phyloP scores from a whole-genome alignment of 164 flowering plant species.

The Dillenia suffruticosa region DNA sequence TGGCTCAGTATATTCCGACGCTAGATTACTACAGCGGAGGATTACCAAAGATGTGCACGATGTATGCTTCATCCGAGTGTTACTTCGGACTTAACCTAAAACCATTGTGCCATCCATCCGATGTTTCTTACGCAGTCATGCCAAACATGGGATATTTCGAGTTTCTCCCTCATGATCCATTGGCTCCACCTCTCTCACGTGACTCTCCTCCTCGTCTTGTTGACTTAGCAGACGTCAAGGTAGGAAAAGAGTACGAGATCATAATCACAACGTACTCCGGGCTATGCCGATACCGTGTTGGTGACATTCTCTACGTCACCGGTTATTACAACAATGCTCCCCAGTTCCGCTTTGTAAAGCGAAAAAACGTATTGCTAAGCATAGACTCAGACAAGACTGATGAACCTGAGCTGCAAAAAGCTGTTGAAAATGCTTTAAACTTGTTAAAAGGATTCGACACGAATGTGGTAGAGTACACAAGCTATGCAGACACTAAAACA shows the following conservation, averaged over 20 bases:
- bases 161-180: slow-evolving; percentile 43
- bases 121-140: slow-evolving; percentile 74
- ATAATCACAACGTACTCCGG: slow-evolving; percentile 71
- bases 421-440: slow-evolving; percentile 41
- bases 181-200: slow-evolving; percentile 6
- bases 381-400: slow-evolving; percentile 82
- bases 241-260: slow-evolving; percentile 69
- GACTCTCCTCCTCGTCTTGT: slow-evolving; percentile 34
- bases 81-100: slow-evolving; percentile 66
- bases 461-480: slow-evolving; percentile 69
- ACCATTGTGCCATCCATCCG: slow-evolving; percentile 59
- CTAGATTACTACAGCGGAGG: slow-evolving; percentile 64
- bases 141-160: slow-evolving; percentile 83
- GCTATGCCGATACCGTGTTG: slow-evolving; percentile 59
- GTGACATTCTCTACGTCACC: slow-evolving; percentile 61
- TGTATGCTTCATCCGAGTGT: slow-evolving; percentile 87
- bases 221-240: slow-evolving; percentile 52
- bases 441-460: slow-evolving; percentile 34
- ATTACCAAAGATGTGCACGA: slow-evolving; percentile 59
- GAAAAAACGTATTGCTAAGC: slow-evolving; percentile 68
- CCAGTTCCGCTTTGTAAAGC: slow-evolving; percentile 49
- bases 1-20: slow-evolving; percentile 83
- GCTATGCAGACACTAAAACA: slow-evolving; percentile 58
- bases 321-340: slow-evolving; percentile 72
- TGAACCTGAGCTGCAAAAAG: slow-evolving; percentile 68